Evolutionary conservation across 257 asterid species (phyloP).

Genomic region (Lycium ferocissimum): DNA sequence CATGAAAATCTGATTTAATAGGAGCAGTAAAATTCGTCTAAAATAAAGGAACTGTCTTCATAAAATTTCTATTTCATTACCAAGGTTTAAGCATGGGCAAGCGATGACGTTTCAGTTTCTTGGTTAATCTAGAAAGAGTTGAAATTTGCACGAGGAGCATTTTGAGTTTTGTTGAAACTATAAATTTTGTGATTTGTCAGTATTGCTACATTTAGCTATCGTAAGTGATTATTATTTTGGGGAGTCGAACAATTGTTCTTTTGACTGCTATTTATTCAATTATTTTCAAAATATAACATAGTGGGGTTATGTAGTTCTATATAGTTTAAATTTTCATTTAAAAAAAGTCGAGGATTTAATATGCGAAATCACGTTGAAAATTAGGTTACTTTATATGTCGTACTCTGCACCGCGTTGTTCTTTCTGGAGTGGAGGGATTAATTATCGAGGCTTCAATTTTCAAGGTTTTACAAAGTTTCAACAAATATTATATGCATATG

Average conservation of each 20-base stretch:
- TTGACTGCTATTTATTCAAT: background rate
- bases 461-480: slow-evolving; percentile 12
- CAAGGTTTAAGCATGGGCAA: background rate
- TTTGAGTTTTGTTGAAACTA: background rate
- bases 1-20: background rate
- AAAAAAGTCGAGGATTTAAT: background rate
- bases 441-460: background rate
- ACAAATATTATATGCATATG: background rate
- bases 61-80: background rate
- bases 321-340: background rate
- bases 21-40: background rate
- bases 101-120: background rate
- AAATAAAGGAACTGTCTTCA: background rate
- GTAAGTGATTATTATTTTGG: background rate
- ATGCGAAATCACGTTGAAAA: background rate
- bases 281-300: background rate
- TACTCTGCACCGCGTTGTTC: background rate
- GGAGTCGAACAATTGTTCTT: background rate
- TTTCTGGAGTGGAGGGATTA: background rate
- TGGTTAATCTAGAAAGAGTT: background rate
- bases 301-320: background rate
- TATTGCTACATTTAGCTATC: background rate
- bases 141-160: background rate
- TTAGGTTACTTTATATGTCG: background rate
- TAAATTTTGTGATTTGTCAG: background rate